Percentiles rank a stretch among this genome's conserved stretches.
Evolutionary conservation across 805 yeast species (phyloP).

Genomic region (Torulaspora microellipsoides): DNA sequence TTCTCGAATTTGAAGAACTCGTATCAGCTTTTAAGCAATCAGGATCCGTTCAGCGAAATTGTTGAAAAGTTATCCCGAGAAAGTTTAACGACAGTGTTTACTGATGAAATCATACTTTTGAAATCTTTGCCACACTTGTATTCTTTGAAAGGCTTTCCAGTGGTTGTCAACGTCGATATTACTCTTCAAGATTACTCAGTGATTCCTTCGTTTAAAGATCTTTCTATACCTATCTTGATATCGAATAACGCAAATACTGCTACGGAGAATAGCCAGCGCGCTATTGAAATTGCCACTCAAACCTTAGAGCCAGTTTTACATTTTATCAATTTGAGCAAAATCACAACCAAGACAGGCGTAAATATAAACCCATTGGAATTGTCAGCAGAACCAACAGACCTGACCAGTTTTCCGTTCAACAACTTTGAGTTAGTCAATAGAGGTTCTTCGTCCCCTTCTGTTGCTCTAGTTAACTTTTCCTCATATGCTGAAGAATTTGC

Average conservation of each 20-base stretch:
- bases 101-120: constrained; percentile 51
- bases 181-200: constrained; percentile 60
- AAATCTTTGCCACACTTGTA: constrained; percentile 56
- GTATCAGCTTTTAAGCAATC: constrained; percentile 22
- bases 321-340: constrained; percentile 42
- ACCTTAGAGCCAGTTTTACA: constrained; percentile 61
- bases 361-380: constrained; percentile 15
- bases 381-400: constrained; percentile 22
- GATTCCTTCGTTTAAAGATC: constrained; percentile 69
- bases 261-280: constrained; percentile 48
- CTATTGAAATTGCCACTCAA: constrained; percentile 52
- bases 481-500: constrained; percentile 44
- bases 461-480: constrained; percentile 63
- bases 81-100: constrained; percentile 43
- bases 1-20: constrained; percentile 13
- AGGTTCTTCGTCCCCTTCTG: constrained; percentile 38
- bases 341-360: constrained; percentile 12
- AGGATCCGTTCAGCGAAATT: constrained; percentile 32
- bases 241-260: constrained; percentile 59
- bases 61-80: constrained; percentile 15
- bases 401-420: constrained; percentile 33
- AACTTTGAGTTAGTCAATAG: constrained; percentile 25
- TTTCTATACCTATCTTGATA: constrained; percentile 57
- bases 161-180: constrained; percentile 60
- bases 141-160: constrained; percentile 37